Percentiles rank a stretch among this genome's conserved stretches.
These are phyloP conservation scores for Ricinus communis DNA, from an alignment of 345 rosid species.

Conservation along the genomic window DNA sequence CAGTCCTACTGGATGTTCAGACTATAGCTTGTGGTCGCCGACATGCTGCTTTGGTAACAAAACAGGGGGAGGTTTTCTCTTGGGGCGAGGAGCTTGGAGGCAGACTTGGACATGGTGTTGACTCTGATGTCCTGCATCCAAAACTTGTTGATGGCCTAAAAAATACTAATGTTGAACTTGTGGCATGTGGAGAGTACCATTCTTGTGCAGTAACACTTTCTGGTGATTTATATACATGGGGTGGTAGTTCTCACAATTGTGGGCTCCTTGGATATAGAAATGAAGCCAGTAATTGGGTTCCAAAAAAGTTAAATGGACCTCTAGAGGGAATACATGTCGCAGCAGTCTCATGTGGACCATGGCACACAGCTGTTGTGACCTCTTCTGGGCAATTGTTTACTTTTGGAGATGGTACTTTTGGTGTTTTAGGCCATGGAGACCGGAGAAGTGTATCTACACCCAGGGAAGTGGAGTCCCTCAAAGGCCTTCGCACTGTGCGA, in stretches of 20 bases:
- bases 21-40: slow-evolving; percentile 23
- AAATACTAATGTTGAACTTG: slow-evolving; percentile 45
- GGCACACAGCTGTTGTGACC: slow-evolving; percentile 69
- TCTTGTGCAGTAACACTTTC: slow-evolving; percentile 68
- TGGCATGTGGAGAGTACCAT: slow-evolving; percentile 72
- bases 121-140: slow-evolving; percentile 57
- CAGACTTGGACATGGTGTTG: slow-evolving; percentile 60
- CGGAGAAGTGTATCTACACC: slow-evolving; percentile 44
- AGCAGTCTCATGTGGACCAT: slow-evolving; percentile 70
- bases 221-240: slow-evolving; percentile 71
- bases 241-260: slow-evolving; percentile 51
- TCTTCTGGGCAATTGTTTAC: slow-evolving; percentile 70
- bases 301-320: slow-evolving; percentile 51
- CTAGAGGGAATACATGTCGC: slow-evolving; percentile 64
- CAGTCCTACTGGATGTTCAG: slow-evolving; percentile 25
- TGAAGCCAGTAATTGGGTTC: slow-evolving; percentile 61
- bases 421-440: slow-evolving; percentile 79
- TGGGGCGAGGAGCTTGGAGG: slow-evolving; percentile 36
- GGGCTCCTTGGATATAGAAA: slow-evolving; percentile 62
- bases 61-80: slow-evolving; percentile 27
- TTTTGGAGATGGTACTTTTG: slow-evolving; percentile 83
- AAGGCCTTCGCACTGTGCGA: slow-evolving; percentile 54
- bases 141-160: slow-evolving; percentile 48
- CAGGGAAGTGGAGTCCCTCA: slow-evolving; percentile 63
- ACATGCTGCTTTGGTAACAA: slow-evolving; percentile 24